Evolutionary conservation across 202 grass and related monocot genomes (phyloP), one percentile per base, ranked within the genome.

Genomic region (Setaria viridis): DNA sequence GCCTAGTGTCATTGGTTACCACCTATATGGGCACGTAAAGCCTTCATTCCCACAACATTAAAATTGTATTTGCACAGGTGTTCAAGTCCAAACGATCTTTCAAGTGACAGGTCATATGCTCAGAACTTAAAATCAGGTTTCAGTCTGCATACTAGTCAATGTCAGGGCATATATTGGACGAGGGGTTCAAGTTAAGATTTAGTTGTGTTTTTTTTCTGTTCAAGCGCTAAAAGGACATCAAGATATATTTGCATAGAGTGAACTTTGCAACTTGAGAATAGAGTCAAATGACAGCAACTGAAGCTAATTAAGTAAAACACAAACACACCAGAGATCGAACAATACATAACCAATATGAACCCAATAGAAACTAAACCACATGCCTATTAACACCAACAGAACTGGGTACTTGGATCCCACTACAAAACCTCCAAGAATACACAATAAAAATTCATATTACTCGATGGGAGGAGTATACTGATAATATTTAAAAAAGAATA

Each of bases 401-500:
- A 68, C 25, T 65, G 19, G 11, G 11, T 29, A 29, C 1, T 63
- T 51, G 5, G 12, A 62, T 71, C 45, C 62, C 62, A 63, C 15
- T n/a, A 62, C 35, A 83, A 72, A 19, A 35, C 19, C 7, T 16
- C 13, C n/a, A 83, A 14, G 20, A 72, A 29, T 41, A 35, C 51
- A 74, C 10, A 20, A 50, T 4, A 67, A 60, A 74, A 39, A 8
- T 33, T 56, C 54, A 76, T 62, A 60, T 42, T 33, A 21, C 51
- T n/a, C 41, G 33, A 62, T 60, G 47, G 47, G 73, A 60, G 60
- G n/a, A 66, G 58, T 34, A 89, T 69, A 89, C 9, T 16, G 8
- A 62, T 74, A 68, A 20, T 72, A 20, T 72, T 82, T 34, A 33
- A 71, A 82, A 82, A 63, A 82, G 51, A 77, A 85, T 85, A 68